phyloP scores from a whole-genome alignment of 371 early-diverging fungal species.

The Conidiobolus incongruus region DNA sequence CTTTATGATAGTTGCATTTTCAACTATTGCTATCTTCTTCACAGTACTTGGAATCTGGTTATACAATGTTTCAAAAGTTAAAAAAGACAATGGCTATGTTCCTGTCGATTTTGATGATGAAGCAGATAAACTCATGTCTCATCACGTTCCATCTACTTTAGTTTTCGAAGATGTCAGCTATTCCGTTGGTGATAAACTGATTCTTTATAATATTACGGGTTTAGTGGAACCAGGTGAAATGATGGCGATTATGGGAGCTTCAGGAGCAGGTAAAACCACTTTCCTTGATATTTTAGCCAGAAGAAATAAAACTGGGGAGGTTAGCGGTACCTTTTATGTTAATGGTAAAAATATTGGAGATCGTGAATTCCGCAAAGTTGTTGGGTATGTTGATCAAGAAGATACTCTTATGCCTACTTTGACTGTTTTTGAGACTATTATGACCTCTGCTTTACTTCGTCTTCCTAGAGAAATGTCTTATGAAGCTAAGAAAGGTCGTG shows the following conservation, averaged over 20 bases:
- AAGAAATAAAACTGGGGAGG: conserved; percentile 51
- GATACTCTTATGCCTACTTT: conserved; percentile 64
- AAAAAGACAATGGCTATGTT: background rate
- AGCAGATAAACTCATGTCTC: conserved; percentile 42
- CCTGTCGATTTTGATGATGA: conserved; percentile 21
- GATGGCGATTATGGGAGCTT: conserved; percentile 50
- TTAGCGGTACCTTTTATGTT: conserved; percentile 69
- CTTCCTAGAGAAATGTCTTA: conserved; percentile 32
- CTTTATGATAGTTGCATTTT: conserved; percentile 29
- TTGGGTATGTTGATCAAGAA: conserved; percentile 85
- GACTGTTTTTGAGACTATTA: conserved; percentile 78
- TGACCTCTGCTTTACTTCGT: conserved; percentile 63
- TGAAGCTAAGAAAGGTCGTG: conserved; percentile 22
- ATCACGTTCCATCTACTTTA: conserved; percentile 39
- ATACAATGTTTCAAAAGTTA: background rate
- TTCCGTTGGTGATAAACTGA: conserved; percentile 16
- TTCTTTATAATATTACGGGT: conserved; percentile 44
- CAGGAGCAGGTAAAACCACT: conserved; percentile 51
- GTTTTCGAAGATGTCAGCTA: conserved; percentile 41
- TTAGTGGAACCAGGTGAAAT: conserved; percentile 58
- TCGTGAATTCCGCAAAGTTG: conserved; percentile 27
- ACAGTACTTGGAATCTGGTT: conserved; percentile 9
- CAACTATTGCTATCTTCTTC: conserved; percentile 28
- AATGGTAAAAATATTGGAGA: conserved; percentile 43
- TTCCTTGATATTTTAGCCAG: conserved; percentile 78